Evolutionary conservation across 2,329 filamentous ascomycete species (phyloP).

Genomic region (Aspergillus tubingensis): DNA sequence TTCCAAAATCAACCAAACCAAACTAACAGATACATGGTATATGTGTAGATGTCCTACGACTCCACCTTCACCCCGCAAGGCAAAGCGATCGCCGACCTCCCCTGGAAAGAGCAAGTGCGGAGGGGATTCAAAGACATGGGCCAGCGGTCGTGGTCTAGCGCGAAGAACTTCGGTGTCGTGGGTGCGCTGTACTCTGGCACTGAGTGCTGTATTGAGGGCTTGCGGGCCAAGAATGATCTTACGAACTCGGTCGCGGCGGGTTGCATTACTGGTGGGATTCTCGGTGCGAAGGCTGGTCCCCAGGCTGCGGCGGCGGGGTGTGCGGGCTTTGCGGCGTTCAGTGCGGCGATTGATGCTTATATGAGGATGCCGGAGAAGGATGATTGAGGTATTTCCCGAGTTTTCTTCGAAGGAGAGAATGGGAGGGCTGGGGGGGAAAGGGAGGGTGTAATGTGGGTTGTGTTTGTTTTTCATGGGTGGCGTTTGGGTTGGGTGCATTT

Average conservation of each 20-base stretch:
- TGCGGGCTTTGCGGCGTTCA: constrained; percentile 90
- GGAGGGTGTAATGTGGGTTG: not conserved
- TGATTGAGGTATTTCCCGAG: not conserved
- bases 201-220: constrained; percentile 91
- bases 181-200: constrained; percentile 89
- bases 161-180: constrained; percentile 93
- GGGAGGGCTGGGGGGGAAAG: not conserved
- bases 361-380: constrained; percentile 70
- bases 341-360: constrained; percentile 86
- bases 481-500: too few species aligned
- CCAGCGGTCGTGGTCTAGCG: constrained; percentile 73
- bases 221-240: constrained; percentile 89
- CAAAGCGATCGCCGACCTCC: constrained; percentile 64
- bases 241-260: constrained; percentile 84
- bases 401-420: too few species aligned
- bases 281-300: constrained; percentile 84
- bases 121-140: constrained; percentile 96
- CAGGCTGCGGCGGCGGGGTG: constrained; percentile 87
- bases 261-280: constrained; percentile 84
- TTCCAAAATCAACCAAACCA: too few species aligned
- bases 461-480: not conserved
- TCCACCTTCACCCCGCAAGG: constrained; percentile 71
- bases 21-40: not conserved
- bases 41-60: constrained; percentile 88
- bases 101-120: constrained; percentile 79